A percentile compares a stretch with the other conserved stretches of the same genome.
phyloP scores from a whole-genome alignment of 768 basidiomycete genomes.

The Termitomyces sp. region DNA sequence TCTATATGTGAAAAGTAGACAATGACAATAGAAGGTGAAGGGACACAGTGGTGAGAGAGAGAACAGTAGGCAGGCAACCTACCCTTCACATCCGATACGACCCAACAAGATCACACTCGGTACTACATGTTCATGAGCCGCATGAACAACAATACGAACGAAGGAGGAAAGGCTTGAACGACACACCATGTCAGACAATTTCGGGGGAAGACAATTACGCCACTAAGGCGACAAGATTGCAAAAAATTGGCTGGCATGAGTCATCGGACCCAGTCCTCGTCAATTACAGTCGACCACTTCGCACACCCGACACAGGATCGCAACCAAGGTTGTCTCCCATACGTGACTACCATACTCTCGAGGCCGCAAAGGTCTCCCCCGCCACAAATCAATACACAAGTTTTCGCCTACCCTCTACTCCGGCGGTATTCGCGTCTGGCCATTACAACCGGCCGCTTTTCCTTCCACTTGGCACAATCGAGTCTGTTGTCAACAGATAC shows the following conservation, averaged over 20 bases:
- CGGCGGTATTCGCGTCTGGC: conserved; percentile 25
- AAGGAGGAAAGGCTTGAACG: background rate
- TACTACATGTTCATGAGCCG: background rate
- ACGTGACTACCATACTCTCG: conserved; percentile 33
- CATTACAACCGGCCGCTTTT: conserved; percentile 29
- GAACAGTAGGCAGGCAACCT: too few species aligned
- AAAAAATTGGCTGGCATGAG: conserved; percentile 23
- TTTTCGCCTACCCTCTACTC: conserved; percentile 36
- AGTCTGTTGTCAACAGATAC: conserved; percentile 12
- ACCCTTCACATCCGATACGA: too few species aligned
- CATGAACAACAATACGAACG: background rate
- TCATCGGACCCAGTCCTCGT: conserved; percentile 20
- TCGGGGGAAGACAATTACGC: conserved; percentile 3
- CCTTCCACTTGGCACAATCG: conserved; percentile 18
- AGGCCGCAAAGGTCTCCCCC: conserved; percentile 39
- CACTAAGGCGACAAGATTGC: conserved; percentile 19
- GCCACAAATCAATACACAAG: conserved; percentile 27
- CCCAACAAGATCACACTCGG: background rate
- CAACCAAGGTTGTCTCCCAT: conserved; percentile 13
- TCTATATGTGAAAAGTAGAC: too few species aligned
- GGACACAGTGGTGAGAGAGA: too few species aligned
- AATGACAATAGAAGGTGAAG: too few species aligned
- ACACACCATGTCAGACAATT: background rate
- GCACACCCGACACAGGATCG: conserved; percentile 7
- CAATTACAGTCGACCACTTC: conserved; percentile 13